phyloP scores from a whole-genome alignment of 768 basidiomycete genomes.

The Auricularia cornea region DNA sequence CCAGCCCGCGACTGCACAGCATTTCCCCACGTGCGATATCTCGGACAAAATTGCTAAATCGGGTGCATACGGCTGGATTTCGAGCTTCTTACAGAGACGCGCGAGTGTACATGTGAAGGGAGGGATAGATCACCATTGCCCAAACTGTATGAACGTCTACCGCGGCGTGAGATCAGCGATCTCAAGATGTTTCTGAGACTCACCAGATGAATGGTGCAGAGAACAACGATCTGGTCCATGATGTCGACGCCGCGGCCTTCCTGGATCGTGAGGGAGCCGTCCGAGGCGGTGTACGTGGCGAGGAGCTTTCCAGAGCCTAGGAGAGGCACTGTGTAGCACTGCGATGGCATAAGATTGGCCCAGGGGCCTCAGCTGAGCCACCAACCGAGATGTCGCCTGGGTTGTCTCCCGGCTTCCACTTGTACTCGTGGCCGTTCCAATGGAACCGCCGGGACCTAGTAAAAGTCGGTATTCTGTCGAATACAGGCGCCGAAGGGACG shows the following conservation, averaged over 20 bases:
- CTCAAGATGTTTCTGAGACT: neutral
- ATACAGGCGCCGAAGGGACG: too few species aligned
- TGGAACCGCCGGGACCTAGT: conserved; percentile 48
- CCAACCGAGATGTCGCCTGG: conserved; percentile 39
- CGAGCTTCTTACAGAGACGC: neutral
- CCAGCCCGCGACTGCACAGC: neutral
- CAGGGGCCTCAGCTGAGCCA: neutral
- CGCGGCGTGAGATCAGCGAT: neutral
- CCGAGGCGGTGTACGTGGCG: neutral
- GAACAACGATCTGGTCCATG: neutral
- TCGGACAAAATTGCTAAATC: neutral
- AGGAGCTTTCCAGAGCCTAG: neutral
- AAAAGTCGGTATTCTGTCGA: neutral
- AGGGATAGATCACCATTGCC: neutral
- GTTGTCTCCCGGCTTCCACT: conserved; percentile 45
- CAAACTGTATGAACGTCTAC: neutral
- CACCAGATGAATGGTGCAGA: neutral
- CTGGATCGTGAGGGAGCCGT: neutral
- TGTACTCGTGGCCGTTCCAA: conserved; percentile 40
- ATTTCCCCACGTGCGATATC: neutral
- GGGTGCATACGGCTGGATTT: neutral
- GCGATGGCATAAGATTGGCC: too few species aligned
- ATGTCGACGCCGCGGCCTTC: neutral
- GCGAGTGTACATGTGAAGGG: neutral
- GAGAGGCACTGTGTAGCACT: neutral